Base-by-base conservation (phyloP, 805 yeast genomes). In the Lachancea dasiensis region DNA sequence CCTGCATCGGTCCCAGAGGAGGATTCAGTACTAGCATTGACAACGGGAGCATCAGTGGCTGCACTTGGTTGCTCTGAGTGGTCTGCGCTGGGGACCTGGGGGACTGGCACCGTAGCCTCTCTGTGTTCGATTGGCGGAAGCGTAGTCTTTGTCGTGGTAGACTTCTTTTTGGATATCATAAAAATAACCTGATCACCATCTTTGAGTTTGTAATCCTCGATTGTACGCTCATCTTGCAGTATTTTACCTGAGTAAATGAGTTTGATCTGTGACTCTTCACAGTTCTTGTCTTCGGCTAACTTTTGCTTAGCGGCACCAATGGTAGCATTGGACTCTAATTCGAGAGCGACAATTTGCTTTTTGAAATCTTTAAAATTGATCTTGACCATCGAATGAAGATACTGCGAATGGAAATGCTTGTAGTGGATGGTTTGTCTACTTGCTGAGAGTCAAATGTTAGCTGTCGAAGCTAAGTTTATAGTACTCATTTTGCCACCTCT, bases 211-310 rank as follows among this genome's bases (percentile, higher is more conserved):
- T 79, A 81, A 6, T 73, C 70, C 35, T 72, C 81, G 42, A 90
- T 69, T 3, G 82, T 70, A 56, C 86, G 83, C 31, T 75, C 84
- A 65, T 92, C 95, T 53, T 77, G 86, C 35, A 92, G 75, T 30
- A 92, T 90, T 57, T 87, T 87, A 34, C 89, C 95, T 1, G 97
- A 86, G 60, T 81, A 92, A 44, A 92, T 95, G 55, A 92, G 77
- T 66, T 89, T 90, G 58, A 90, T 77, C 54, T 81, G 89, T 2
- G 74, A 61, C 2, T 77, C 72, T 17, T 80, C 90, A 50, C 86
- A 80, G 11, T 72, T 76, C 51, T 84, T 82, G 40, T 72, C 67
- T 15, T 68, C 64, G 1, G 87, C 92, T 36, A 92, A 69, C 50
- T 76, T 75, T 51, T 77, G 79, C 63, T 89, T 90, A 14, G 79